phyloP scores from a whole-genome alignment of 129 eudicot genomes.

The Deinandra increscens region DNA sequence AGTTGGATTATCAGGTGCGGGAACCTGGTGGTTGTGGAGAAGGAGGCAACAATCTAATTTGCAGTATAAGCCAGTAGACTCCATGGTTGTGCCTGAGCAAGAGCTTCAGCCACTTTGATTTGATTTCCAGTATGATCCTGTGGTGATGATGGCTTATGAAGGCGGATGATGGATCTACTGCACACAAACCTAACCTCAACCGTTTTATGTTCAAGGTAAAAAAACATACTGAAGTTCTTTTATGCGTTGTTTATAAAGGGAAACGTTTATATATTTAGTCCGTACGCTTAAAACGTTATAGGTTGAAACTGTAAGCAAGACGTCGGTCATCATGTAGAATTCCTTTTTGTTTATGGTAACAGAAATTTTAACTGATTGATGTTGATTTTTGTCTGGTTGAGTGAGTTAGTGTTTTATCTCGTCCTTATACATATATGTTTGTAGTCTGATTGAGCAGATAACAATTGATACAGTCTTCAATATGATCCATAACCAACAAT shows the following conservation, averaged over 20 bases:
- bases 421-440: no score
- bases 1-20: conserved; percentile 50
- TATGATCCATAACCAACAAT: no score
- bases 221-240: conserved; percentile 20
- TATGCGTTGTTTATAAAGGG: conserved; percentile 33
- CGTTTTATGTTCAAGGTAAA: conserved; percentile 20
- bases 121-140: conserved; percentile 1
- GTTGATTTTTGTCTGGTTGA: no score
- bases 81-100: conserved; percentile 64
- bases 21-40: conserved; percentile 73
- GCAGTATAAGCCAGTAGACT: conserved; percentile 78
- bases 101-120: conserved; percentile 81
- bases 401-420: no score
- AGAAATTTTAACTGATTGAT: not conserved
- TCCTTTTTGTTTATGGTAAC: not conserved
- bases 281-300: conserved; percentile 28
- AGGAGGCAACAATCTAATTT: conserved; percentile 44
- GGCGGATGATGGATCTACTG: conserved; percentile 2
- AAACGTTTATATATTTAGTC: conserved; percentile 18
- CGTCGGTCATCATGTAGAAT: conserved; percentile 4
- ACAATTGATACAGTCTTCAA: no score
- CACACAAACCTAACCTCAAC: conserved; percentile 4
- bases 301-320: conserved; percentile 19
- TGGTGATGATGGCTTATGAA: conserved; percentile 10
- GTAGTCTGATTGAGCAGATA: no score